phyloP scores from a whole-genome alignment of 2,329 filamentous ascomycete genomes.

The Fusarium solani-melongenae region DNA sequence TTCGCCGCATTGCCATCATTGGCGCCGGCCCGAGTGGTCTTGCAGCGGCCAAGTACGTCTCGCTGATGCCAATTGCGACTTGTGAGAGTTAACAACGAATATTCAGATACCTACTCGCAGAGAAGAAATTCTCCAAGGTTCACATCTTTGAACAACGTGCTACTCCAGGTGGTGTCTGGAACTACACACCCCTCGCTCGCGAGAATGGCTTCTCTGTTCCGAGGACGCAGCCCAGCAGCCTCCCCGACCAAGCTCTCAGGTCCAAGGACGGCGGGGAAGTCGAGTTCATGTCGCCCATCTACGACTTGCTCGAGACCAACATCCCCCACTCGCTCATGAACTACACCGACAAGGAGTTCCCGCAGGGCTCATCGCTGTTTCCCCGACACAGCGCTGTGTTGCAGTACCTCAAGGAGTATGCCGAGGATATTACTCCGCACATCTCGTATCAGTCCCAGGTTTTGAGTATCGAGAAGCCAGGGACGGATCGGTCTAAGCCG shows the following conservation, averaged over 20 bases:
- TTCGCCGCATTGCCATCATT: conserved; percentile 72
- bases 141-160: conserved; percentile 77
- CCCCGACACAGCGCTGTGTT: conserved; percentile 73
- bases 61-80: neutral
- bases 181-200: conserved; percentile 60
- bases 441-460: conserved; percentile 74
- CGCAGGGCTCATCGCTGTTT: conserved; percentile 70
- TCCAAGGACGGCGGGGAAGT: conserved; percentile 46
- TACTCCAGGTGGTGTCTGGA: conserved; percentile 77
- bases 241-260: conserved; percentile 56
- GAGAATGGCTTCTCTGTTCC: conserved; percentile 45
- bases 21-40: conserved; percentile 79
- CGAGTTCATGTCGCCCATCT: conserved; percentile 76
- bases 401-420: conserved; percentile 74
- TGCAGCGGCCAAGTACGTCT: conserved; percentile 61
- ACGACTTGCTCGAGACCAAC: conserved; percentile 79
- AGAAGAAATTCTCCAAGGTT: conserved; percentile 70
- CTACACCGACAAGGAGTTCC: conserved; percentile 72
- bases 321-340: conserved; percentile 79
- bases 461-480: conserved; percentile 51
- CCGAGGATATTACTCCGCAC: conserved; percentile 65
- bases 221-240: conserved; percentile 44
- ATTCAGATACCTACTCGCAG: conserved; percentile 74
- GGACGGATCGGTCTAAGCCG: conserved; percentile 3
- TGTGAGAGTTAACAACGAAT: neutral